Evolutionary conservation across 2,329 filamentous ascomycete genomes (phyloP), one percentile per base, ranked within the genome.

Genomic region (Colletotrichum limetticola): DNA sequence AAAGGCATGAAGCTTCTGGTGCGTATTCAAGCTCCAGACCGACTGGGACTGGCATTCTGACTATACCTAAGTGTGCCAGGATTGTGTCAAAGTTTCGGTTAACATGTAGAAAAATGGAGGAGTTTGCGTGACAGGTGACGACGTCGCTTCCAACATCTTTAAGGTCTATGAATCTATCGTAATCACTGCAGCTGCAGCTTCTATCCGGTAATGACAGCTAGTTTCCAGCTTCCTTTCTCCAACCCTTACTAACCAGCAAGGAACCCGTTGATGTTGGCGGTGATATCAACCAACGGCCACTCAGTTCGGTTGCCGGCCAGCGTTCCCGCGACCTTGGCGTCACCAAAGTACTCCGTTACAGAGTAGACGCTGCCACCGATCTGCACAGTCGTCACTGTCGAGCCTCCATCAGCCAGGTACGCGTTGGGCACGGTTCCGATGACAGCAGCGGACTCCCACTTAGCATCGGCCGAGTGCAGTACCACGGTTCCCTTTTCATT

Each of bases 371-470:
- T 69, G 24, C 66, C 61, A 12, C 69, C 68, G 61, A 78, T 62
- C 56, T 74, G 49, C 9, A 73, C 56, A 19, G 68, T 68, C 14
- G 64, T 14, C 16, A 68, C 65, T 2, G 60, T 72, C 6, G 49
- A 49, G 5, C 55, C 72, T 5, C 57, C 69, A 19, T 72, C 64
- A 3, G 68, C 56, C 14, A 60, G 24, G 9, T 60, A 49, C 14
- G 19, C 68, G 24, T 78, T 79, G 24, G 80, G 67, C 1, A 84
- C 74, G 0, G 76, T 76, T 0, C 83, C 83, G 7, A 84, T 37
- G 22, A 81, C 79, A 74, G 82, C 78, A 3, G 83, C 83, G 2
- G 75, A 74, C 24, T 77, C 72, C 83, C 83, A 85, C 46, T 75
- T 75, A 7, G 74, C 78, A 46, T 84, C 80, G 30, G 72, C 68